phyloP scores from a whole-genome alignment of 2,329 filamentous ascomycete genomes.

The Xylaria sp. region DNA sequence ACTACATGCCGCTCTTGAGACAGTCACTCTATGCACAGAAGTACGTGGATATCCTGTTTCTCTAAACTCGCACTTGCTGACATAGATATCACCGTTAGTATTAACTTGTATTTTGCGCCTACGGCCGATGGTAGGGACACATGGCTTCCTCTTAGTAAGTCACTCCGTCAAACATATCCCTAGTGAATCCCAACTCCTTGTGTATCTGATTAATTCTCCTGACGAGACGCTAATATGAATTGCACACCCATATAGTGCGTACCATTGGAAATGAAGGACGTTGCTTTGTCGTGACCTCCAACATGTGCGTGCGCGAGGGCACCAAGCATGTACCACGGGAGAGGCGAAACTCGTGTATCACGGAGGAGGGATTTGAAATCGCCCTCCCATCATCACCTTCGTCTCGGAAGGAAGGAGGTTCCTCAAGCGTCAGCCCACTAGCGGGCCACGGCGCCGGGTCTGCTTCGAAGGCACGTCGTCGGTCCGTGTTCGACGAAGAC shows the following conservation, averaged over 20 bases:
- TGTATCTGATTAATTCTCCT: background rate
- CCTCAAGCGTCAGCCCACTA: slow-evolving; percentile 30
- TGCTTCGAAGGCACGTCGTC: slow-evolving; percentile 19
- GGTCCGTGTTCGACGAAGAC: slow-evolving; percentile 63
- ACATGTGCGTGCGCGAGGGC: slow-evolving; percentile 76
- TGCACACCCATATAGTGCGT: slow-evolving; percentile 62
- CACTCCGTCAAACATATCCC: slow-evolving; percentile 43
- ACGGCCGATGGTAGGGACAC: slow-evolving; percentile 87
- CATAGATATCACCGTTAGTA: slow-evolving; percentile 45
- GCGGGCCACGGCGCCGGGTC: slow-evolving; percentile 12
- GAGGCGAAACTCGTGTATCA: slow-evolving; percentile 57
- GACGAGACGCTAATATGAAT: background rate
- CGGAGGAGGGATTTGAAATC: slow-evolving; percentile 61
- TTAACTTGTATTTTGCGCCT: slow-evolving; percentile 90
- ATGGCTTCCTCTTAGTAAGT: slow-evolving; percentile 67
- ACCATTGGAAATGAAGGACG: slow-evolving; percentile 85
- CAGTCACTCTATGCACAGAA: slow-evolving; percentile 89
- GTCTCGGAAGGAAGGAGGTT: slow-evolving; percentile 5
- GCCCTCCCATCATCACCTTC: slow-evolving; percentile 49
- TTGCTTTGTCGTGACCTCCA: slow-evolving; percentile 86
- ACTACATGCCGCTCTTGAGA: slow-evolving; percentile 90
- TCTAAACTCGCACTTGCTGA: slow-evolving; percentile 11
- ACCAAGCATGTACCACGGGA: background rate
- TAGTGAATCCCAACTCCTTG: no score
- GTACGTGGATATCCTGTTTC: slow-evolving; percentile 19